phyloP scores from a whole-genome alignment of 352 stramenopile genomes.

The Globisporangium barbulae region DNA sequence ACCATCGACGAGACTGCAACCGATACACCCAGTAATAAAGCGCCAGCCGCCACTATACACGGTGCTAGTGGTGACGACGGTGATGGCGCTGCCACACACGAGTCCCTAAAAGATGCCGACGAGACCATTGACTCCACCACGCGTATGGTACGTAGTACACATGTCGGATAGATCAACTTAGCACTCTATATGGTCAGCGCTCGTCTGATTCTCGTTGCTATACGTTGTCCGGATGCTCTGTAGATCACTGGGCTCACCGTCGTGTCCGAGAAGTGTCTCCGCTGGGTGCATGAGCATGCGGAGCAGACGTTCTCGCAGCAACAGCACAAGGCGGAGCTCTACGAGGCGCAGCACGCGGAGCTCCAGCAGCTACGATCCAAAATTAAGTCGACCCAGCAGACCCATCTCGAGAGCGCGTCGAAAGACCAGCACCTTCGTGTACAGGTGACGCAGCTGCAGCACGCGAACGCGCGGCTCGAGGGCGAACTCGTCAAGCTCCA shows the following conservation, averaged over 20 bases:
- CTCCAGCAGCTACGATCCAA: constrained; percentile 23
- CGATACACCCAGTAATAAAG: not conserved
- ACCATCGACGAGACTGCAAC: constrained; percentile 26
- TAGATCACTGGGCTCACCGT: constrained; percentile 40
- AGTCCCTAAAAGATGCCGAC: not conserved
- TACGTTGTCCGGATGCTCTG: not conserved
- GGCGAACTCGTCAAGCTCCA: constrained; percentile 17
- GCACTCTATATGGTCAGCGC: too few relatives aligned
- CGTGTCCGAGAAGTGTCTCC: constrained; percentile 48
- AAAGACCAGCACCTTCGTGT: constrained; percentile 11
- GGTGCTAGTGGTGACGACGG: not conserved
- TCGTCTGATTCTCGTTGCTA: not conserved
- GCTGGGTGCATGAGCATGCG: constrained; percentile 53
- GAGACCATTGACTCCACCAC: constrained; percentile 8
- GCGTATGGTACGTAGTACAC: constrained; percentile 7
- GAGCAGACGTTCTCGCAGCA: constrained; percentile 40
- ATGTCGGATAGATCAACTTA: too few relatives aligned
- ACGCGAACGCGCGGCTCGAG: constrained; percentile 23
- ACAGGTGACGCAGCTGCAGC: constrained; percentile 13
- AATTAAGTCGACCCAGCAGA: constrained; percentile 22
- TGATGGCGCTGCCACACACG: not conserved
- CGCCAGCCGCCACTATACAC: not conserved
- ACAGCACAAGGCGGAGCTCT: constrained; percentile 40
- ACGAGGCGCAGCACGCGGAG: constrained; percentile 47
- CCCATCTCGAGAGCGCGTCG: constrained; percentile 14